A percentile compares a stretch with the other conserved stretches of the same genome.
Evolutionary conservation across 2,329 filamentous ascomycete genomes (phyloP).

Genomic region (Didymosphaeria variabile): DNA sequence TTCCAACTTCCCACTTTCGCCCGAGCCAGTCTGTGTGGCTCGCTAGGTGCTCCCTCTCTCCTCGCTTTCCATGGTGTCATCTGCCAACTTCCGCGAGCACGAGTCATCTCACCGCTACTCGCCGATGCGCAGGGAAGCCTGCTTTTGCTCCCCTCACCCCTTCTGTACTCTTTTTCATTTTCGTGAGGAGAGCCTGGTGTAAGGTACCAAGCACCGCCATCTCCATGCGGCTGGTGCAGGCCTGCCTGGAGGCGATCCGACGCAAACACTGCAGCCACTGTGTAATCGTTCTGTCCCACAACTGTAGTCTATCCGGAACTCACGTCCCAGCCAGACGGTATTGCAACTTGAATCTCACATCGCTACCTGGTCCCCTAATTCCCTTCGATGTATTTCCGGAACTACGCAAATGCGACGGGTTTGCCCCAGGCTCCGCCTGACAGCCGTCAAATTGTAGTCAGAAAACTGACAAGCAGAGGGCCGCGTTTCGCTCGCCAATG

Average conservation of each 20-base stretch:
- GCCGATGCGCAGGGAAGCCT: slow-evolving; percentile 34
- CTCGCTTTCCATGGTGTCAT: slow-evolving; percentile 42
- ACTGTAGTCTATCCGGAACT: slow-evolving; percentile 27
- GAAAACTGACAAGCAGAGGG: slow-evolving; percentile 27
- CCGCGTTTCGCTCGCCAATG: slow-evolving; percentile 19
- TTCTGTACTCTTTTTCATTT: slow-evolving; percentile 38
- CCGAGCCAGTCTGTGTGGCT: slow-evolving; percentile 22
- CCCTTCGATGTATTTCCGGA: slow-evolving; percentile 22
- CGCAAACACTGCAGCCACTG: slow-evolving; percentile 43
- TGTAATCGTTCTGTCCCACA: slow-evolving; percentile 38
- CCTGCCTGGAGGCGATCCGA: slow-evolving; percentile 31
- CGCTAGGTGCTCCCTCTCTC: slow-evolving; percentile 35
- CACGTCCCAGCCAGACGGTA: slow-evolving; percentile 31
- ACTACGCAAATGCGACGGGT: slow-evolving; percentile 23
- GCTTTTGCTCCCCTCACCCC: slow-evolving; percentile 28
- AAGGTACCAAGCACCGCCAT: slow-evolving; percentile 34
- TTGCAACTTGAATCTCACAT: slow-evolving; percentile 19
- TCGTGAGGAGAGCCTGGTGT: slow-evolving; percentile 40
- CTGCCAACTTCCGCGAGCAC: slow-evolving; percentile 42
- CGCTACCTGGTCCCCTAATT: slow-evolving; percentile 25
- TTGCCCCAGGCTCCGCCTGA: slow-evolving; percentile 31
- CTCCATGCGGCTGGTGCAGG: slow-evolving; percentile 36
- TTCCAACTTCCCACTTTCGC: slow-evolving; percentile 24
- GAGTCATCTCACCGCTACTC: slow-evolving; percentile 50
- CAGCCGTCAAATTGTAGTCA: slow-evolving; percentile 20